Evolutionary conservation across 208 protist genomes (phyloP), one percentile per base, ranked within the genome.

Genomic region (Leishmania aethiopica): DNA sequence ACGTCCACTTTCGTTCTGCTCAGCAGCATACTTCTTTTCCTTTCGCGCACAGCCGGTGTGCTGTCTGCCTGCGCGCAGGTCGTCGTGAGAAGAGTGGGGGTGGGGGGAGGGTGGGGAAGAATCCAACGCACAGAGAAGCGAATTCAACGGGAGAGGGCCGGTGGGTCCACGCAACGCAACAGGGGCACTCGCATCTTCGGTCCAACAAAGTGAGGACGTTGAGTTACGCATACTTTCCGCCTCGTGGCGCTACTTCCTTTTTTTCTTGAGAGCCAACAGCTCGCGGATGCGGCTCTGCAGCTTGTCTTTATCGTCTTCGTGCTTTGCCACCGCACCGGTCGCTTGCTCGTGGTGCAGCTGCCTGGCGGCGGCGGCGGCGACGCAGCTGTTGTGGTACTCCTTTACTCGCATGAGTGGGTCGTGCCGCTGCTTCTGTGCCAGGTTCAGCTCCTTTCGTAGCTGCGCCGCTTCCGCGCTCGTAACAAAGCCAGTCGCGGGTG

Each of bases 391-490:
- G 53, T 95, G 84, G 74, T 93, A 91, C 45, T 84, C 75, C 79
- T 88, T 76, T 66, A 96, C 87, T 37, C 88, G 86, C 49, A 84
- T 51, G 11, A 96, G 81, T 6, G 94, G 94, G 75, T 97, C 94
- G 17, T 93, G 86, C 10, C 86, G 82, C 62, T 90, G 79, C 79
- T 97, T 97, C 77, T 95, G 84, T 22, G 92, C 64, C 17, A 79
- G 86, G 69, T 96, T 93, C 17, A 91, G 75, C 67, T 96, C 93
- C 71, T 89, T 89, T 10, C 89, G 85, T 53, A 96, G 77, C 59
- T 88, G 88, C 32, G 81, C 87, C 11, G 92, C 86, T 59, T 93
- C 89, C 6, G 87, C 72, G 37, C 85, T 90, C 5, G 91, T 91
- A 5, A 97, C 79, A 40, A 87, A 91, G 19, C 94, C 94, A 0